These are phyloP conservation scores for Nemania abortiva DNA, from an alignment of 2,329 filamentous ascomycete species.

Conservation along the genomic window DNA sequence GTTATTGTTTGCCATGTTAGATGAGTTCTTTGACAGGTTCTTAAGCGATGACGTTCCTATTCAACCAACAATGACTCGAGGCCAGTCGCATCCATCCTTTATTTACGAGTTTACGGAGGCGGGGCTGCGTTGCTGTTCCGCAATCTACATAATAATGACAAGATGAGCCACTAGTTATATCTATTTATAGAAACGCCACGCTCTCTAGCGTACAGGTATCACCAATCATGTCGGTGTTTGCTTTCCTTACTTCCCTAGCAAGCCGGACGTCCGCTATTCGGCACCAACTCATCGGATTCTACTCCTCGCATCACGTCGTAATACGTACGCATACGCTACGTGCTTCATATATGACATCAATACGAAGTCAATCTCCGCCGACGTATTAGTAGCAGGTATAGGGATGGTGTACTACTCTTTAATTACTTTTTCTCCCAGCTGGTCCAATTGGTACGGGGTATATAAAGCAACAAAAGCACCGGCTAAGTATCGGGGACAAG, in stretches of 20 bases:
- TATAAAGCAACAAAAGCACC: no score
- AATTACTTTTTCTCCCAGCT: background rate
- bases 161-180: background rate
- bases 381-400: background rate
- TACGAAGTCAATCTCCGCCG: background rate
- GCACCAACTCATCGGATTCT: slow-evolving; percentile 17
- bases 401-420: background rate
- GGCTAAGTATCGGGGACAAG: background rate
- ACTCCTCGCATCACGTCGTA: background rate
- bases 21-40: background rate
- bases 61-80: background rate
- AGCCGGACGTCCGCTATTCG: slow-evolving; percentile 28
- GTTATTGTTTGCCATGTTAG: background rate
- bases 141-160: background rate
- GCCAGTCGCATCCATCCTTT: background rate
- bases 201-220: background rate
- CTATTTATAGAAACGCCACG: background rate
- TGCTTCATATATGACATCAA: background rate
- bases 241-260: background rate
- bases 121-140: background rate
- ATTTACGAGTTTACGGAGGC: background rate
- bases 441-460: no score
- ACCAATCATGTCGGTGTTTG: slow-evolving; percentile 2
- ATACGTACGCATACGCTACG: background rate
- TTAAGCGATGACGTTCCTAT: background rate